These are phyloP conservation scores for Cercospora beticola DNA, from an alignment of 2,329 filamentous ascomycete genomes.

Conservation along the genomic window DNA sequence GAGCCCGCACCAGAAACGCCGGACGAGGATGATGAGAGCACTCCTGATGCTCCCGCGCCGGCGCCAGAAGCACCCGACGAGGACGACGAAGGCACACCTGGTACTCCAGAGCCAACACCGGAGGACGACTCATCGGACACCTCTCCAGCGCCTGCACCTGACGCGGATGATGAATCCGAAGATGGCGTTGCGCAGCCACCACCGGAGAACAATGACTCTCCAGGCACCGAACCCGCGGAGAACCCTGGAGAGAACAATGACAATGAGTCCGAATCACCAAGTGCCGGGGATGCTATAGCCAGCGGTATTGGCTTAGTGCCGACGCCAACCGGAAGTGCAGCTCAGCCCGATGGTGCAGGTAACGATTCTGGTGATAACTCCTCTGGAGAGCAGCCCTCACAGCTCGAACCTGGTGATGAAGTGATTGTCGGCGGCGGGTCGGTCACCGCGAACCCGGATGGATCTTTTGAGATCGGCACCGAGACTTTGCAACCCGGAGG, in stretches of 20 bases:
- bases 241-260: background rate
- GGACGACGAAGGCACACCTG: background rate
- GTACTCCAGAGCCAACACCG: background rate
- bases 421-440: background rate
- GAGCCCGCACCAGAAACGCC: background rate
- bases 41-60: background rate
- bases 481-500: slow-evolving; percentile 1
- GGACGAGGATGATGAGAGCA: background rate
- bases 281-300: background rate
- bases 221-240: background rate
- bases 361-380: background rate
- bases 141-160: background rate
- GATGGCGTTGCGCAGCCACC: background rate
- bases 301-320: slow-evolving; percentile 5
- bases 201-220: background rate
- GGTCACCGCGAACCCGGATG: slow-evolving; percentile 2
- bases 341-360: background rate
- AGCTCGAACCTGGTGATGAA: background rate
- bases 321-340: background rate
- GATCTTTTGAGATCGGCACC: background rate
- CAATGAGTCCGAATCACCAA: background rate
- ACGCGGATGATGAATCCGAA: background rate
- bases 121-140: background rate
- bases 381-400: background rate
- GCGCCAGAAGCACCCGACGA: background rate